A percentile compares a stretch with the other conserved stretches of the same genome.
Evolutionary conservation across 495 filamentous ascomycete species (phyloP).

Genomic region (Aspergillus nidulans): DNA sequence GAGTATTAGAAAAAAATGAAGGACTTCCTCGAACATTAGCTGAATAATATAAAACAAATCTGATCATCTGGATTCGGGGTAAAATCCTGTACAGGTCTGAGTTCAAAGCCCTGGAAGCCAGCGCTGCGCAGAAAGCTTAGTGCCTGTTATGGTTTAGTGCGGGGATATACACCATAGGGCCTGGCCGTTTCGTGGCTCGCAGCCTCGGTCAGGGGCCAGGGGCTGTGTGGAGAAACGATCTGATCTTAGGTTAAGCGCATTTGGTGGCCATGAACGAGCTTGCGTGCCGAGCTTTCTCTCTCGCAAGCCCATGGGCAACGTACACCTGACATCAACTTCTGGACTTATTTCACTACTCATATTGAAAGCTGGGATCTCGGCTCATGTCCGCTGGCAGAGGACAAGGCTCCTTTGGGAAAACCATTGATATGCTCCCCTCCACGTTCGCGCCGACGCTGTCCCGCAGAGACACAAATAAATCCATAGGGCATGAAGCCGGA

Average conservation of each 20-base stretch:
- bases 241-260: slow-evolving; percentile 1
- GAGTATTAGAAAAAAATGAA: no score
- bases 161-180: neutral
- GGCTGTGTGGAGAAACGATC: slow-evolving; percentile 4
- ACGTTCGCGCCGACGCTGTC: slow-evolving; percentile 32
- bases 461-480: slow-evolving; percentile 38
- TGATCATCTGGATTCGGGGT: no score
- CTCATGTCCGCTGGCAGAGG: neutral
- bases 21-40: no score
- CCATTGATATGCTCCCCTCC: slow-evolving; percentile 32
- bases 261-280: neutral
- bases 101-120: no score
- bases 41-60: no score
- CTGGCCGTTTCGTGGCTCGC: neutral
- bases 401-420: neutral
- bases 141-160: slow-evolving; percentile 8
- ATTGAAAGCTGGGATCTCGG: neutral
- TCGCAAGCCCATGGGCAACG: neutral
- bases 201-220: slow-evolving; percentile 5
- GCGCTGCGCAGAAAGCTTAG: neutral
- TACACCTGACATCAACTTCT: neutral
- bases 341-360: neutral
- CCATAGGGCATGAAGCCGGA: slow-evolving; percentile 27
- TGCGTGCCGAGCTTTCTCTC: neutral
- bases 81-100: no score